Base-by-base conservation (phyloP, 2,329 filamentous ascomycete species). In the Phymatotrichopsis omnivora region DNA sequence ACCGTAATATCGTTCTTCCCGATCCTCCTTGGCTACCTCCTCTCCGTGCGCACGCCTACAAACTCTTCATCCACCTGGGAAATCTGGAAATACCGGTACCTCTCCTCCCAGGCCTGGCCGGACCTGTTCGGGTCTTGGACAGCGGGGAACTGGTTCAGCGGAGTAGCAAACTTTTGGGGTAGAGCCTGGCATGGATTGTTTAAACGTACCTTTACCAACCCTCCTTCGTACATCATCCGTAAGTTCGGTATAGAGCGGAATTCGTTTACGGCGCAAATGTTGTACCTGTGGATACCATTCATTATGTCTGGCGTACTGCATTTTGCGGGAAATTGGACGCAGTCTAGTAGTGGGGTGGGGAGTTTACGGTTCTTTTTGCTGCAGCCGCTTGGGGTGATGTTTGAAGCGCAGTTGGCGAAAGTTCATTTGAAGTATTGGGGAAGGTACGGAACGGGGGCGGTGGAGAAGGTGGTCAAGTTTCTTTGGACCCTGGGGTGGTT, bases 151-250 rank as follows among this genome's bases (percentile, higher is more conserved):
- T 53, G 42, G 42, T 39, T 43, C 5, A 12, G 39, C 16, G 47
- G 47, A 8, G 14, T 51, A 14, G 19, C n/a, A 5, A 42, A 47
- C 8, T 53, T 36, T 33, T 53, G 50, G 50, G 36, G 50, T n/a
- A 45, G 17, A 2, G 50, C 42, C 4, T 53, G 50, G 50, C 50
- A 53, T 19, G 36, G 39, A 3, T n/a, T 48, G 5, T 53, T 53
- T 28, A 42, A 47, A 27, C 16, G 45, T 40, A 17, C 30, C 3
- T 48, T 48, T 7, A 16, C 32, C 20, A 22, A 29, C 3, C 45
- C 45, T 10, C 40, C 24, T 10, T 39, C 31, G 25, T 45, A 25
- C 25, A 23, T 48, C 8, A 35, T 24, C 14, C 17, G 14, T 4
- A n/a, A 8, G 6, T 30, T 52, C 23, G 22, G 25, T 17, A 25